Conservation (phyloP, 441 rosid species). For the California macrophylla region DNA sequence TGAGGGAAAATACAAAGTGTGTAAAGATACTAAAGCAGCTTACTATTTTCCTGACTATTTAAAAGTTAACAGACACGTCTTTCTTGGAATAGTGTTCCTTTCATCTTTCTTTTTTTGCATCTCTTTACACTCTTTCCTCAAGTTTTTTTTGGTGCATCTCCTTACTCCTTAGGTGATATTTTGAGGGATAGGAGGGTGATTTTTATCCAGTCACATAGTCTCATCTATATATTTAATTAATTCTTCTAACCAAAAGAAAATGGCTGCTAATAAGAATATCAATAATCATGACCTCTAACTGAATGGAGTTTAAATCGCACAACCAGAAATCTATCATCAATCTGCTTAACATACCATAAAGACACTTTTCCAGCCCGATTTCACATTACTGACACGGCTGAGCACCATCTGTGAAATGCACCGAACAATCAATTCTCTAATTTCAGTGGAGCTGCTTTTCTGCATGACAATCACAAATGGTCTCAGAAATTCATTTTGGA, state of each 20-base stretch:
- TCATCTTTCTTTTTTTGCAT: too few species aligned
- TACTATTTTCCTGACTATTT: neutral
- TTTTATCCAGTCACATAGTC: too few species aligned
- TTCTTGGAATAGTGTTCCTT: too few species aligned
- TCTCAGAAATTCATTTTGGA: constrained; percentile 90
- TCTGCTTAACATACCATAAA: constrained; percentile 55
- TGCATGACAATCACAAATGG: constrained; percentile 95
- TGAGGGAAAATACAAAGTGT: neutral
- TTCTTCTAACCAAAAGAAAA: too few species aligned
- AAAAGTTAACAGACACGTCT: too few species aligned
- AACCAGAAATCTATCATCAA: neutral
- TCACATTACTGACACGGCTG: constrained; percentile 82
- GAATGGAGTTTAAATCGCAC: neutral
- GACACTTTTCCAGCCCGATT: constrained; percentile 99
- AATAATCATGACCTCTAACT: neutral
- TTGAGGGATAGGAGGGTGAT: too few species aligned
- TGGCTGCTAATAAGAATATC: neutral
- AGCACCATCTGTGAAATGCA: constrained; percentile 98
- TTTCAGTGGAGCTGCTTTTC: constrained; percentile 78
- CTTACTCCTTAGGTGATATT: too few species aligned
- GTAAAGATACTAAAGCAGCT: neutral
- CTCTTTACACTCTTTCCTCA: too few species aligned
- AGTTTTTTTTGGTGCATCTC: too few species aligned
- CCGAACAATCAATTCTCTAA: constrained; percentile 86
- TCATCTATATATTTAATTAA: too few species aligned